Evolutionary conservation across 371 early-diverging fungal species (phyloP).

Genomic region (Coemansia sp.): DNA sequence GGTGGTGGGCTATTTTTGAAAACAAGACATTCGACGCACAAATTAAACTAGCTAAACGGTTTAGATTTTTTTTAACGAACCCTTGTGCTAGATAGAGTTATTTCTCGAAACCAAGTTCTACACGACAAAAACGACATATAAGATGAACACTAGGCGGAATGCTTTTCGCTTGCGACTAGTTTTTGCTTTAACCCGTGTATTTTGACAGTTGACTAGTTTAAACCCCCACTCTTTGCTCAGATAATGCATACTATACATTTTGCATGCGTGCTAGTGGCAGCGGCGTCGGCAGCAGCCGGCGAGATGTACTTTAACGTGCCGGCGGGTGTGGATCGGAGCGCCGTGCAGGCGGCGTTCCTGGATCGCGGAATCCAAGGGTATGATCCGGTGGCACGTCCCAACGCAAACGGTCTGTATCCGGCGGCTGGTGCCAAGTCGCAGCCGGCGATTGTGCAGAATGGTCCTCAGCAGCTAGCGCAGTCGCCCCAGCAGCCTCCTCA

Average conservation of each 20-base stretch:
- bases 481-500: background rate
- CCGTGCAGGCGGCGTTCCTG: conserved; percentile 22
- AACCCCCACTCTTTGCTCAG: no score
- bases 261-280: conserved; percentile 19
- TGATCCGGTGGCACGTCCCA: conserved; percentile 16
- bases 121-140: background rate
- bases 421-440: background rate
- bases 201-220: background rate
- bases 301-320: conserved; percentile 39
- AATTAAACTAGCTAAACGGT: no score
- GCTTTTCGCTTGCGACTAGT: no score
- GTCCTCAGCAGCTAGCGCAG: background rate
- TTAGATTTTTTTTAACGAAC: background rate
- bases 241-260: conserved; percentile 26
- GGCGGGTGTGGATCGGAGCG: conserved; percentile 16
- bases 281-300: conserved; percentile 12
- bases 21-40: no score
- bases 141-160: no score
- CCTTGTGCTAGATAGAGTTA: background rate
- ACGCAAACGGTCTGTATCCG: conserved; percentile 14
- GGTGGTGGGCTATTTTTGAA: conserved; percentile 4
- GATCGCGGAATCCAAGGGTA: conserved; percentile 30
- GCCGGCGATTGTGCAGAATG: background rate
- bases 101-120: background rate
- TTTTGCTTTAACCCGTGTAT: background rate